Evolutionary conservation across 2,329 filamentous ascomycete genomes (phyloP).

Genomic region (Colletotrichum paranaense): DNA sequence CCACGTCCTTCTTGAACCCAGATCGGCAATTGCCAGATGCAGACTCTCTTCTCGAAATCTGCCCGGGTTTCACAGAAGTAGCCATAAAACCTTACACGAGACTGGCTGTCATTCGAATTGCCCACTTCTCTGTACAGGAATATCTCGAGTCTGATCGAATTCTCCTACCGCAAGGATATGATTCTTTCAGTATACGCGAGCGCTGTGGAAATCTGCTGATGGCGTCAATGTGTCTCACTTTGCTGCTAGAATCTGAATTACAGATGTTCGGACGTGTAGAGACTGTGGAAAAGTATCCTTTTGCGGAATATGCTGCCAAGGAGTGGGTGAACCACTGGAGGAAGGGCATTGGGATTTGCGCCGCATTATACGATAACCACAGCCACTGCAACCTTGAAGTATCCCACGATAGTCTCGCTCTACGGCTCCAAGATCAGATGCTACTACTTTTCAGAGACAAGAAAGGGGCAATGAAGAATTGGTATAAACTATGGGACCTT

Average conservation of each 20-base stretch:
- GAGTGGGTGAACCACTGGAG: not conserved
- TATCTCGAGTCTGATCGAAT: not conserved
- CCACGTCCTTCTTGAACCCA: not conserved
- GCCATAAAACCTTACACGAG: rapidly evolving
- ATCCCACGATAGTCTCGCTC: not conserved
- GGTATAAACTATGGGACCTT: too few species aligned
- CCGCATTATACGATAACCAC: not conserved
- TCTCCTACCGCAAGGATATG: not conserved
- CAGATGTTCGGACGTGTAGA: not conserved
- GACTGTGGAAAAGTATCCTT: not conserved
- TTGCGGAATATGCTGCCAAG: not conserved
- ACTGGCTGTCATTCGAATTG: not conserved
- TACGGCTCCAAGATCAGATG: not conserved
- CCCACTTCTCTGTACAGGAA: not conserved
- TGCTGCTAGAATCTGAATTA: not conserved
- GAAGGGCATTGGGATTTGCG: not conserved
- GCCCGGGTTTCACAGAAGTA: not conserved
- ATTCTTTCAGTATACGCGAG: not conserved
- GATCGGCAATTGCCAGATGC: not conserved
- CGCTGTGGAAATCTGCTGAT: not conserved
- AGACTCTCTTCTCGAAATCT: not conserved
- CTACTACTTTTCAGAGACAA: not conserved
- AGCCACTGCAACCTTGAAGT: not conserved
- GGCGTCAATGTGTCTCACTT: not conserved
- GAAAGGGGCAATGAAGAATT: not conserved